Percentiles rank a stretch among this genome's conserved stretches.
phyloP scores from a whole-genome alignment of 2,329 filamentous ascomycete genomes.

The Stenocarpella maydis region DNA sequence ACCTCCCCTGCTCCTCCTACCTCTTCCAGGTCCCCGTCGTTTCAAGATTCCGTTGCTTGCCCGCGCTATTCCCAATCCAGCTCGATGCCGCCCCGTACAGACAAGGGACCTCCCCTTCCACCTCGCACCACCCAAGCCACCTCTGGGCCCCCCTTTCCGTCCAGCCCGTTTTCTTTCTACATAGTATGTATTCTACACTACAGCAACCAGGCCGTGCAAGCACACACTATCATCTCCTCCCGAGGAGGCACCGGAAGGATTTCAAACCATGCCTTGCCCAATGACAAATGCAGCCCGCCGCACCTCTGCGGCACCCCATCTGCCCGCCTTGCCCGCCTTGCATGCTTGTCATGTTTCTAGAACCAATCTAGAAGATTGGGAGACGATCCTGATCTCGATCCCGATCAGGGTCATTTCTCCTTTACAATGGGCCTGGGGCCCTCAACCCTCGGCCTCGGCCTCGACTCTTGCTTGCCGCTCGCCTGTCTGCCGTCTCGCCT shows the following conservation, averaged over 20 bases:
- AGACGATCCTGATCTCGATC: constrained; percentile 21
- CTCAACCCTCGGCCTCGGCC: background rate
- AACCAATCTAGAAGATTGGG: constrained; percentile 30
- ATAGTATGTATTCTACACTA: too few species aligned
- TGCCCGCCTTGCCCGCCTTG: background rate
- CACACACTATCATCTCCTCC: too few species aligned
- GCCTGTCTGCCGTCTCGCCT: background rate
- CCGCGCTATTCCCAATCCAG: constrained; percentile 18
- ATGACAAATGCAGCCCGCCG: constrained; percentile 21
- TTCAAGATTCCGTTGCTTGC: constrained; percentile 16
- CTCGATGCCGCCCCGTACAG: constrained; percentile 19
- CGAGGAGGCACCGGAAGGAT: constrained; percentile 3
- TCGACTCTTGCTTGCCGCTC: background rate
- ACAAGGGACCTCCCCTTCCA: constrained; percentile 2
- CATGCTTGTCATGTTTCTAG: constrained; percentile 22
- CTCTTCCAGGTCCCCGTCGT: constrained; percentile 25
- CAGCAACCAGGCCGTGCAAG: too few species aligned
- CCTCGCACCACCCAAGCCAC: too few species aligned
- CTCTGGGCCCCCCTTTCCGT: constrained; percentile 1
- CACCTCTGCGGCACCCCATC: constrained; percentile 17
- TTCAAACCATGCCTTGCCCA: background rate
- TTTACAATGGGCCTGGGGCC: background rate
- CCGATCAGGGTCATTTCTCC: background rate
- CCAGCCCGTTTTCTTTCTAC: background rate
- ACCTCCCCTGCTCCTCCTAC: constrained; percentile 19